These are phyloP conservation scores for Balansia obtecta DNA, from an alignment of 2,329 filamentous ascomycete genomes.

Conservation along the genomic window DNA sequence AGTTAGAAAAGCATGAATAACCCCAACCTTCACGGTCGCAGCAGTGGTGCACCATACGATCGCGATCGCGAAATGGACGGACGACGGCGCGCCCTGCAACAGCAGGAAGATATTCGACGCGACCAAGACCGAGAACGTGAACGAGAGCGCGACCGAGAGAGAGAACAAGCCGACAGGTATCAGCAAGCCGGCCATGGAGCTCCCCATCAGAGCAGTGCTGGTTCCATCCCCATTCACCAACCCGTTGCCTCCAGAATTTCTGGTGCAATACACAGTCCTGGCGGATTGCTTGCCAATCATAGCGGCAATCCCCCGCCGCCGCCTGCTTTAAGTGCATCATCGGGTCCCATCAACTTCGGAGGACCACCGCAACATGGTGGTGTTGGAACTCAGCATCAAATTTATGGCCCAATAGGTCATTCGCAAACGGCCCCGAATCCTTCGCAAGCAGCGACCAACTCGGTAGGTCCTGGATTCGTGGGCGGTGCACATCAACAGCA, in stretches of 20 bases:
- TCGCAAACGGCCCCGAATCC: conserved; percentile 35
- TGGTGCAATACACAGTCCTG: conserved; percentile 81
- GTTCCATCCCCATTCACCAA: conserved; percentile 85
- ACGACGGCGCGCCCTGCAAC: conserved; percentile 32
- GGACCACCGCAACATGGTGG: conserved; percentile 46
- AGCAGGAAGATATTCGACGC: conserved; percentile 35
- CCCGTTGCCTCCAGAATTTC: conserved; percentile 74
- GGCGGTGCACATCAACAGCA: conserved; percentile 43
- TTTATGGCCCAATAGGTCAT: conserved; percentile 44
- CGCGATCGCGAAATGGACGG: conserved; percentile 37
- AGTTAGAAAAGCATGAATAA: conserved; percentile 30
- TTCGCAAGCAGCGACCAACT: conserved; percentile 45
- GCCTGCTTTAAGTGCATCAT: conserved; percentile 38
- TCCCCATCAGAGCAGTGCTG: conserved; percentile 71
- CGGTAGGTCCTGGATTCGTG: conserved; percentile 54
- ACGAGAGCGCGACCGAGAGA: conserved; percentile 37
- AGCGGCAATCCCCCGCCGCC: conserved; percentile 42
- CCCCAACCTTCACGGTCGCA: conserved; percentile 29
- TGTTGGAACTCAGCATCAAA: conserved; percentile 36
- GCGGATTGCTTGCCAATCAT: conserved; percentile 70
- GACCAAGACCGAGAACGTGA: conserved; percentile 46
- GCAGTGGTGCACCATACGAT: conserved; percentile 30
- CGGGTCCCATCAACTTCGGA: conserved; percentile 40
- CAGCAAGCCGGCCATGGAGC: conserved; percentile 40
- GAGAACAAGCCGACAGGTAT: conserved; percentile 46